These are phyloP conservation scores for Leptographium lundbergii DNA, from an alignment of 2,329 filamentous ascomycete genomes.

Conservation along the genomic window DNA sequence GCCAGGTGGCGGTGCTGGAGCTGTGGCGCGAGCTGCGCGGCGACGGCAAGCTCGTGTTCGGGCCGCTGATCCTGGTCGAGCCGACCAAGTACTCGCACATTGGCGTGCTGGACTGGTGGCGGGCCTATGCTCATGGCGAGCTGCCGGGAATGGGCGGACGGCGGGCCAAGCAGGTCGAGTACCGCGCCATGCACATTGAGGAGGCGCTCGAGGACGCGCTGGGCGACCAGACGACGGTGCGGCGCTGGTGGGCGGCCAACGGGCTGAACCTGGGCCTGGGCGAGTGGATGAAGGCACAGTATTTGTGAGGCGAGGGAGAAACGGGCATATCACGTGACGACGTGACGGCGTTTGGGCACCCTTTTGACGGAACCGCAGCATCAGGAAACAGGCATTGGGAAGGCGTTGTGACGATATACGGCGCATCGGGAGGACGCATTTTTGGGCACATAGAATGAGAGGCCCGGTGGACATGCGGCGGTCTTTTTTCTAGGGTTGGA, in stretches of 20 bases:
- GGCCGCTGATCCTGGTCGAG: slow-evolving; percentile 48
- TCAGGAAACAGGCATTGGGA: neutral
- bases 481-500: neutral
- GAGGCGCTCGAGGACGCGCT: slow-evolving; percentile 86
- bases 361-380: neutral
- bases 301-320: slow-evolving; percentile 47
- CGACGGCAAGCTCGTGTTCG: slow-evolving; percentile 31
- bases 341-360: neutral
- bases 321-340: slow-evolving; percentile 1
- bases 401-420: neutral
- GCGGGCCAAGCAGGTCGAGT: slow-evolving; percentile 64
- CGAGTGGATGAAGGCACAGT: slow-evolving; percentile 79
- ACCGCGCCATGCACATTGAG: slow-evolving; percentile 91
- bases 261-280: slow-evolving; percentile 70
- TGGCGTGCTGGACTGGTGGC: slow-evolving; percentile 87
- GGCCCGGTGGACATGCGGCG: neutral
- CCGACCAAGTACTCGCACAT: slow-evolving; percentile 81
- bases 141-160: slow-evolving; percentile 40
- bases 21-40: slow-evolving; percentile 68
- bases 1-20: slow-evolving; percentile 72
- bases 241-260: slow-evolving; percentile 79
- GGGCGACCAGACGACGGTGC: slow-evolving; percentile 54
- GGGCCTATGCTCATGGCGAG: slow-evolving; percentile 47
- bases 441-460: neutral
- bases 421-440: neutral